Base-by-base conservation (phyloP, 495 filamentous ascomycete species). In the Pyrenula aspistea region DNA sequence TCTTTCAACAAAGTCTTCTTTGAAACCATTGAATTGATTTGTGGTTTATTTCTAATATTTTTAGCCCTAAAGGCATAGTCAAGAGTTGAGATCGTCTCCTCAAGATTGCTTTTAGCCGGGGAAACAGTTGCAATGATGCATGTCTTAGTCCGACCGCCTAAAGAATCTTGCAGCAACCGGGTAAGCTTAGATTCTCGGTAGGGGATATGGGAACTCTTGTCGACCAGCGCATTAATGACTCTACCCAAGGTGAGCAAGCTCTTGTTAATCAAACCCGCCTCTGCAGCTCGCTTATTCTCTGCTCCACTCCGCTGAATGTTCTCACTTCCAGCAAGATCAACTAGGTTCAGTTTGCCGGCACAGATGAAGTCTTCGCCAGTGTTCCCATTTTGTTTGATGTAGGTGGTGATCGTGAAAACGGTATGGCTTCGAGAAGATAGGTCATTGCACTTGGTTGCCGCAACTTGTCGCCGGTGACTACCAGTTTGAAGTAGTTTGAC, bases 61-160 rank as follows among this genome's bases (percentile, higher is more conserved):
- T 98, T 98, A 2, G 94, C 93, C 21, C 93, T 81, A 67, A 96
- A 95, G 10, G 93, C 94, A 65, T 98, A 98, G 67, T 98, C 93
- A 2, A 98, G 77, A 0, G 94, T 97, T 1, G 92, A 96, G 53
- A 97, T 96, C 0, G 93, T 98, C 67, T 98, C 93, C 63, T 98
- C 93, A 12, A 97, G 77, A 63, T 96, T 98, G 71, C 83, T 91
- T 65, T 90, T 91, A 3, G 91, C 88, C 4, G 94, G 91, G 0
- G 93, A 96, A 50, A 98, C 81, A 0, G 94, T 98, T 2, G 93
- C 94, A 62, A 98, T 96, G 61, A 98, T 98, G 71, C 93, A 97
- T 2, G 93, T 98, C 67, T 97, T 98, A 10, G 93, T 98, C 52
- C 84, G 83, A 11, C 93, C 93, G 51, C 93, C 93, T 0, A 98